Evolutionary conservation across 331 rosid species (phyloP), one percentile per base, ranked within the genome.

Genomic region (Stylosanthes scabra): DNA sequence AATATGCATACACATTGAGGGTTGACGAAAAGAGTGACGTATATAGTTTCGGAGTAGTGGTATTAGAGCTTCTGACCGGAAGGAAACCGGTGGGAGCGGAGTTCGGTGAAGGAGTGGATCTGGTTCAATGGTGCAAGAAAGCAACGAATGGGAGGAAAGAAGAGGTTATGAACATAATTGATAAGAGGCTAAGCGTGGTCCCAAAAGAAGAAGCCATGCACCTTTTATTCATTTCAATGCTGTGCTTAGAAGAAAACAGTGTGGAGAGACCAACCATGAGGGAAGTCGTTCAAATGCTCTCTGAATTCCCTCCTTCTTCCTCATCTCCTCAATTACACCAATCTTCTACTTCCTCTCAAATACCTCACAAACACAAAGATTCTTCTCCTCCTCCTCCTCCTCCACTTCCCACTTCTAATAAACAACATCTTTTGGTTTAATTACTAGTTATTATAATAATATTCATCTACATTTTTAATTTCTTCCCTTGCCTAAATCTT

Each of bases 11-110:
- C 46, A 93, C 98, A 7, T 72, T 93, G 66, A 80, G 78, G 45
- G 98, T 93, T 25, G 96, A 90, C 3, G 98, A 90, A 51, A 93
- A 93, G 59, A 93, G 97, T 13, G 98, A 93, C 7, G 97, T 93
- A 3, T 93, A 93, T 42, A 90, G 98, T 13, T 90, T 77, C n/a
- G 97, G 97, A 11, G 93, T 93, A 0, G 98, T 93, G 0, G 29
- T 93, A 4, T 27, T 93, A 11, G 98, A 93, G 69, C 93, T 93
- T 44, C 63, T 93, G 42, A 93, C 97, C 0, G 96, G 98, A 0
- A 83, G 84, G 8, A 82, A 85, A 8, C 96, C 98, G 0, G 91
- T 93, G 14, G 98, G 98, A 0, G 39, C 39, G 6, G 96, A 90
- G 51, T 90, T 90, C 0, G 97, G 90, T 0, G 97, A 93, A n/a